Evolutionary conservation across 1,284 basidiomycete genomes (phyloP).

Genomic region (Pyrrhoderma lamaoense): DNA sequence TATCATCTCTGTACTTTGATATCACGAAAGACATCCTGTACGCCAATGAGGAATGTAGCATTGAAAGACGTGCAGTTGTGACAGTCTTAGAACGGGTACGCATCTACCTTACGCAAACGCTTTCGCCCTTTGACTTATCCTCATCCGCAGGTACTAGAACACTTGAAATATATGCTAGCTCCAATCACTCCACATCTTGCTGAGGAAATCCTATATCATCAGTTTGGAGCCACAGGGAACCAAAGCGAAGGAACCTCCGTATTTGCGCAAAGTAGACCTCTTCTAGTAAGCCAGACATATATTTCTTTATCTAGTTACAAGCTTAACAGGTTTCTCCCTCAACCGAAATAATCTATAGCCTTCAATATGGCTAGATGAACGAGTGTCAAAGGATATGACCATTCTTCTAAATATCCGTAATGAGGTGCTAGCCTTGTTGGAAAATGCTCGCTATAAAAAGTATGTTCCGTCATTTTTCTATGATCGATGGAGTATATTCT

Average conservation of each 20-base stretch:
- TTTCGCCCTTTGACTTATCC: neutral
- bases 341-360: slow-evolving; percentile 29
- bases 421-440: slow-evolving; percentile 54
- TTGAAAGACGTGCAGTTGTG: slow-evolving; percentile 57
- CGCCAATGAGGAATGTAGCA: slow-evolving; percentile 49
- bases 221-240: slow-evolving; percentile 27
- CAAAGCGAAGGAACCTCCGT: slow-evolving; percentile 36
- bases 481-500: neutral
- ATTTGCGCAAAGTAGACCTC: slow-evolving; percentile 57
- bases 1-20: slow-evolving; percentile 88
- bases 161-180: slow-evolving; percentile 69
- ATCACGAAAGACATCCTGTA: slow-evolving; percentile 90
- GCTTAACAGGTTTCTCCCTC: slow-evolving; percentile 3
- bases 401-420: slow-evolving; percentile 48
- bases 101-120: neutral
- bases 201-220: slow-evolving; percentile 74
- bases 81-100: slow-evolving; percentile 70
- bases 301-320: no score
- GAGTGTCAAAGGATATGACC: slow-evolving; percentile 52
- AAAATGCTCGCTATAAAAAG: slow-evolving; percentile 66
- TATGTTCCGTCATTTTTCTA: slow-evolving; percentile 4
- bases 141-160: slow-evolving; percentile 53
- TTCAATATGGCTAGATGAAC: slow-evolving; percentile 46
- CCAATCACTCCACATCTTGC: slow-evolving; percentile 90
- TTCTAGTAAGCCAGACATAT: slow-evolving; percentile 47